phyloP scores from a whole-genome alignment of 306 rosid genomes.

The Prunus dulcis region DNA sequence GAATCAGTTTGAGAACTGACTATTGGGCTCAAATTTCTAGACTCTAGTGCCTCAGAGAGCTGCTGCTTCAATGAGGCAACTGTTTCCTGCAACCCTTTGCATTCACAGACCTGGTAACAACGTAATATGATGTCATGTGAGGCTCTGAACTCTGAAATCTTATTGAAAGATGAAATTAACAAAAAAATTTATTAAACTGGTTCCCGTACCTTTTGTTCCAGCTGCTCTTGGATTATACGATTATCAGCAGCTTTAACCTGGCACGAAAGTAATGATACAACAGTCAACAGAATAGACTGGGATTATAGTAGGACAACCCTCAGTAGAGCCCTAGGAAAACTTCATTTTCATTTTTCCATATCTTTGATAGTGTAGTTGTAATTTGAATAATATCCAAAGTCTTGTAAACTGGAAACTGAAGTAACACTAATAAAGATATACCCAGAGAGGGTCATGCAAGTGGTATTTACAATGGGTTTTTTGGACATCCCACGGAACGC shows the following conservation, averaged over 20 bases:
- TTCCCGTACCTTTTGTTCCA: conserved; percentile 67
- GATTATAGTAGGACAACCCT: neutral
- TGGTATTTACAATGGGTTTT: neutral
- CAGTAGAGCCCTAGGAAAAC: conserved; percentile 9
- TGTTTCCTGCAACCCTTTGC: conserved; percentile 70
- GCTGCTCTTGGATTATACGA: conserved; percentile 91
- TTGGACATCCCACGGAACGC: neutral
- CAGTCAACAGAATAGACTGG: conserved; percentile 11
- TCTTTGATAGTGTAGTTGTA: neutral
- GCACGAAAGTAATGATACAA: conserved; percentile 25
- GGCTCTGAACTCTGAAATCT: conserved; percentile 13
- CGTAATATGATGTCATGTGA: conserved; percentile 22
- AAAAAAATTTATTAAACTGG: conserved; percentile 8
- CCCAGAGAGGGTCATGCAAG: neutral
- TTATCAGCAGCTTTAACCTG: conserved; percentile 97
- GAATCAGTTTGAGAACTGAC: conserved; percentile 32
- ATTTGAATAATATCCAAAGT: neutral
- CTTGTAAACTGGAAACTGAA: neutral
- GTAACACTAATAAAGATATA: neutral
- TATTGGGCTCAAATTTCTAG: conserved; percentile 38
- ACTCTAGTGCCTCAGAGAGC: conserved; percentile 65
- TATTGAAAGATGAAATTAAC: conserved; percentile 1
- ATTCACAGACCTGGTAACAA: conserved; percentile 61
- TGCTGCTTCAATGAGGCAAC: conserved; percentile 73
- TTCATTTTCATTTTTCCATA: neutral